Evolutionary conservation across 495 filamentous ascomycete genomes (phyloP).

Genomic region (Trichoderma virens): DNA sequence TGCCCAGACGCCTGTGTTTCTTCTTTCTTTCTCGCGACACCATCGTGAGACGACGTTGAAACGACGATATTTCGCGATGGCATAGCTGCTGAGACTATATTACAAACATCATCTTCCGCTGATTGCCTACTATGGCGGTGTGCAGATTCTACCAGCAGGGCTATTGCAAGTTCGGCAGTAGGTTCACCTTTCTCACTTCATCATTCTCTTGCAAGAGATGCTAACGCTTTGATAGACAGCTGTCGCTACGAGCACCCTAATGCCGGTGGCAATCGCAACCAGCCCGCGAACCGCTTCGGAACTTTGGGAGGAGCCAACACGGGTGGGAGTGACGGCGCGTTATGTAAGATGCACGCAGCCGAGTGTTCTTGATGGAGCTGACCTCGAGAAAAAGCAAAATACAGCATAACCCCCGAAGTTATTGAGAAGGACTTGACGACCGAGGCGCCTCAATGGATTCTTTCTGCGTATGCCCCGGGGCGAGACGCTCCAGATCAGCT

Average conservation of each 20-base stretch:
- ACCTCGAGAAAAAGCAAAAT: conserved; percentile 22
- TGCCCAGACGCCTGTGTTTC: background rate
- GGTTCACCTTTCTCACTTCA: conserved; percentile 11
- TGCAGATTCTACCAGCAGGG: conserved; percentile 70
- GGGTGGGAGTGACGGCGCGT: background rate
- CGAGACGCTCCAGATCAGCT: conserved; percentile 66
- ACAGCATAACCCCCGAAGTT: conserved; percentile 42
- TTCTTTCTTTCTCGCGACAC: background rate
- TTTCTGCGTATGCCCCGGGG: conserved; percentile 75
- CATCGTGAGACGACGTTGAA: background rate
- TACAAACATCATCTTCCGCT: background rate
- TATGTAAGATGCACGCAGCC: conserved; percentile 10
- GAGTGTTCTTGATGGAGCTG: background rate
- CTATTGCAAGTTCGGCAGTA: conserved; percentile 63
- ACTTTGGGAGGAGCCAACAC: conserved; percentile 17
- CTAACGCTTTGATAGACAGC: conserved; percentile 20
- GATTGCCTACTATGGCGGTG: conserved; percentile 40
- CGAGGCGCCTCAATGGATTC: conserved; percentile 69
- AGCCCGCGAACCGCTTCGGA: conserved; percentile 29
- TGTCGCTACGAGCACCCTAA: conserved; percentile 41
- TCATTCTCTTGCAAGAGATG: background rate
- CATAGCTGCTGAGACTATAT: background rate
- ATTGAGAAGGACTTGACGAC: conserved; percentile 59
- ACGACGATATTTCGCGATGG: background rate
- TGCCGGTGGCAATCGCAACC: conserved; percentile 20